Base-by-base conservation (phyloP, 768 basidiomycete genomes). In the Polyporus arcularius region DNA sequence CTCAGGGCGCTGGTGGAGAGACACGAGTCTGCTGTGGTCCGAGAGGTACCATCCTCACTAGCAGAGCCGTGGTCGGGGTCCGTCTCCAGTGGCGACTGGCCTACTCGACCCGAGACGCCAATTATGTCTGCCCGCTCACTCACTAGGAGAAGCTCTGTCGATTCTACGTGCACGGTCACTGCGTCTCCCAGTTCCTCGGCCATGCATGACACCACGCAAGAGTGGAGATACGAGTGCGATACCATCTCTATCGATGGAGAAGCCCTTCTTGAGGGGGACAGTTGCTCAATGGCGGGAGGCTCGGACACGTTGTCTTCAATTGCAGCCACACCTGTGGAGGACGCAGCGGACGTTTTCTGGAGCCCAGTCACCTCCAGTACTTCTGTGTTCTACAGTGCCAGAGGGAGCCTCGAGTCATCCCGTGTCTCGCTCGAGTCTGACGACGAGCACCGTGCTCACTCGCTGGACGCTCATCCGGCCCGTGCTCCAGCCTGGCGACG, bases 381-480 rank as follows among this genome's bases (percentile, higher is more conserved):
- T 28, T 58, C 61, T n/a, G 38, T 38, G 48, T 66, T 66, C 50
- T 63, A 63, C 56, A 63, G 47, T 12, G 65, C 65, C 16, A 51
- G 51, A 1, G 54, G 59, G 18, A 61, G 59, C 32, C 31, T 57
- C 41, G 42, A n/a, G 2, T 57, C 55, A 2, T 57, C 56, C 16
- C 56, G 55, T 15, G 12, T 58, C 16, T 30, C 32, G 32, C 7
- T 52, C 16, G 31, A 32, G 6, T 18, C 48, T 21, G 30, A 14
- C n/a, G 48, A 49, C 8, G 48, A 16, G n/a, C 21, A 14, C n/a
- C 35, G 38, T 35, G 18, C 32, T 21, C 53, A 38, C 21, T 42
- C 53, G 6, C n/a, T 53, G 18, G 40, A 49, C n/a, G 12, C 8
- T 15, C 31, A 31, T 14, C 26, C 48, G 10, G 26, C 48, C 31